These are phyloP conservation scores for Aquilaria yunnanensis DNA, from an alignment of 345 rosid species.

Conservation along the genomic window DNA sequence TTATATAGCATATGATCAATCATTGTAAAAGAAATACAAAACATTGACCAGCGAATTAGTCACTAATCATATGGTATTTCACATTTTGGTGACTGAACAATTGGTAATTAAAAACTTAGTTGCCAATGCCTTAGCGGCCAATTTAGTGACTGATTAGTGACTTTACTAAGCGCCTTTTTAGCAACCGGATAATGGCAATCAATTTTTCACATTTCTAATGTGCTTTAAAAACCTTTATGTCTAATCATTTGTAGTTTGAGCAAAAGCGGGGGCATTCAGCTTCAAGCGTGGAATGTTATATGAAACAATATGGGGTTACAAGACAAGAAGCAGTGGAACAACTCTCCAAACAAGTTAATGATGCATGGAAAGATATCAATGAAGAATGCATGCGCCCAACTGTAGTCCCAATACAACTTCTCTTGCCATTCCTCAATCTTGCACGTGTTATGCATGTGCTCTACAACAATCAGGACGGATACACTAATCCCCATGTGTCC, in stretches of 20 bases:
- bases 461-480: slow-evolving; percentile 18
- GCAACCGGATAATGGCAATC: no score
- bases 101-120: no score
- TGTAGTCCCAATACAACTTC: slow-evolving; percentile 6
- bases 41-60: no score
- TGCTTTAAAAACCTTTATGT: not conserved
- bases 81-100: no score
- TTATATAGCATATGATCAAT: no score
- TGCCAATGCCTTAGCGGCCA: no score
- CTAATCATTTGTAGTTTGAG: slow-evolving; percentile 16
- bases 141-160: no score
- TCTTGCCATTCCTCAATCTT: slow-evolving; percentile 11
- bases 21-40: no score
- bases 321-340: slow-evolving; percentile 12
- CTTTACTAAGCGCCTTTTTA: no score
- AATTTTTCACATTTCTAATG: not conserved
- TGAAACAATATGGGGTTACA: slow-evolving; percentile 14
- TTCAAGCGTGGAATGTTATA: slow-evolving; percentile 18
- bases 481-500: slow-evolving; percentile 2
- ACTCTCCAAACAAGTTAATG: not conserved
- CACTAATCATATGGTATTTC: no score
- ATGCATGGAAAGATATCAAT: slow-evolving; percentile 28
- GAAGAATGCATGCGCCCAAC: slow-evolving; percentile 14
- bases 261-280: slow-evolving; percentile 15
- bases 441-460: slow-evolving; percentile 13